A percentile compares a stretch with the other conserved stretches of the same genome.
phyloP scores from a whole-genome alignment of 805 yeast genomes.

The Wickerhamiella spandovensis region DNA sequence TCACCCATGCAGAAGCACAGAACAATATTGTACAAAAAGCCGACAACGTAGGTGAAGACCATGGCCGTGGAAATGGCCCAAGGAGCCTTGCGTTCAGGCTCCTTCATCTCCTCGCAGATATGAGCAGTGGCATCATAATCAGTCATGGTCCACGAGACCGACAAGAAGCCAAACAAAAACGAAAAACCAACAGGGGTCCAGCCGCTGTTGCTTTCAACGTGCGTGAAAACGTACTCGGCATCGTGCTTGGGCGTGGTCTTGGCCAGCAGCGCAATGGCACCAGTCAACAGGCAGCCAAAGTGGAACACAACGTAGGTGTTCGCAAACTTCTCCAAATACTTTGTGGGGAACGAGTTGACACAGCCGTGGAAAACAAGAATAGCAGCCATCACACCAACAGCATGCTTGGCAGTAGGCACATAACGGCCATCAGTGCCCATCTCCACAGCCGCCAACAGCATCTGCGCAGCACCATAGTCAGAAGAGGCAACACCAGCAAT shows the following conservation, averaged over 20 bases:
- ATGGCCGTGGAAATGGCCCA: constrained; percentile 42
- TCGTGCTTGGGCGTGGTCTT: constrained; percentile 36
- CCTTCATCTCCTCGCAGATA: constrained; percentile 51
- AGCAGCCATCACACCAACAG: constrained; percentile 27
- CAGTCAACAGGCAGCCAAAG: constrained; percentile 36
- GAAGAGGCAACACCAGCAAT: constrained; percentile 26
- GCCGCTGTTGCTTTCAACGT: constrained; percentile 34
- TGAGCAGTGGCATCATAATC: constrained; percentile 70
- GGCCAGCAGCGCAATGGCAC: constrained; percentile 41
- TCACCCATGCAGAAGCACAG: constrained; percentile 23
- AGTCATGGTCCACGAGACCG: constrained; percentile 43
- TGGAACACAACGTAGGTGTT: constrained; percentile 39
- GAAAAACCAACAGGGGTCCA: constrained; percentile 45
- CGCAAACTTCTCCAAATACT: constrained; percentile 36
- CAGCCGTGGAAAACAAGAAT: constrained; percentile 36
- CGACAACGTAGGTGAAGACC: constrained; percentile 22
- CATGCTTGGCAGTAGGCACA: constrained; percentile 20
- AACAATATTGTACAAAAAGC: constrained; percentile 23
- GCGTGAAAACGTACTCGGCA: constrained; percentile 36
- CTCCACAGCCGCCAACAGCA: constrained; percentile 24
- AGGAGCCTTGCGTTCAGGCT: constrained; percentile 44
- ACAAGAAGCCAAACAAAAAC: constrained; percentile 37
- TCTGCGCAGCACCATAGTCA: constrained; percentile 25
- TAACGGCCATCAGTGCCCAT: constrained; percentile 23
- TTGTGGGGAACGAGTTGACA: constrained; percentile 39